These are phyloP conservation scores for Scedosporium minutisporum DNA, from an alignment of 2,329 filamentous ascomycete genomes.

Conservation along the genomic window DNA sequence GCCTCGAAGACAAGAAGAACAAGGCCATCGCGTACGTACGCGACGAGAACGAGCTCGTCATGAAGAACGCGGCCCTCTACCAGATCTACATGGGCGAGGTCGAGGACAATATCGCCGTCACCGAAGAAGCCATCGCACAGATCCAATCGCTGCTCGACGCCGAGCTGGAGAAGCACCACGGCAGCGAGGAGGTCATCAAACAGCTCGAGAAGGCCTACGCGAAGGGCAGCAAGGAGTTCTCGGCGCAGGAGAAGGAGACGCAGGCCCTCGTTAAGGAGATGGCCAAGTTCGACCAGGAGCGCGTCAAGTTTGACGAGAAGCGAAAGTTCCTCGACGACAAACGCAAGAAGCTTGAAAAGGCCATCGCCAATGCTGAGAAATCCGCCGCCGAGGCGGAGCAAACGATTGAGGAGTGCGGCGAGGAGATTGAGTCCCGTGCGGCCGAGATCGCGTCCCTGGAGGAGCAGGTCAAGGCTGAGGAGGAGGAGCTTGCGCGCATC, in stretches of 20 bases:
- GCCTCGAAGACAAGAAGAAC: conserved; percentile 92
- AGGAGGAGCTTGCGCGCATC: conserved; percentile 72
- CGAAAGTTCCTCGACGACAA: conserved; percentile 87
- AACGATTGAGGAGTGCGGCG: conserved; percentile 65
- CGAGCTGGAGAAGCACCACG: conserved; percentile 86
- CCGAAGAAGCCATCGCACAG: conserved; percentile 81
- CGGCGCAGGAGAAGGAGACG: conserved; percentile 70
- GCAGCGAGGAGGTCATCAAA: conserved; percentile 83
- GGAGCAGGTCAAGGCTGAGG: conserved; percentile 64
- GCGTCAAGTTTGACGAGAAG: conserved; percentile 96
- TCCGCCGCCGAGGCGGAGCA: conserved; percentile 65
- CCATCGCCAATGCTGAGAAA: conserved; percentile 66
- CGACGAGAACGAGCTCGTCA: conserved; percentile 84
- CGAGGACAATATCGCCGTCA: conserved; percentile 78
- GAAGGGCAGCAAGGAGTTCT: conserved; percentile 72
- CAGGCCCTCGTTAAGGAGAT: conserved; percentile 77
- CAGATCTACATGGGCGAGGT: conserved; percentile 87
- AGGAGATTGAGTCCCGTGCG: conserved; percentile 68
- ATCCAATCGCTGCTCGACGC: conserved; percentile 78
- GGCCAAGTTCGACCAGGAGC: conserved; percentile 89
- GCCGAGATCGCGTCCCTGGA: conserved; percentile 71
- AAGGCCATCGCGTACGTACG: conserved; percentile 80
- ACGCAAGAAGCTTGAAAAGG: conserved; percentile 89
- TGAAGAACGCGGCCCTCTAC: conserved; percentile 86
- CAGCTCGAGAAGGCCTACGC: conserved; percentile 77